A percentile compares a stretch with the other conserved stretches of the same genome.
Evolutionary conservation across 495 filamentous ascomycete species (phyloP).

Genomic region (Aspergillus homomorphus): DNA sequence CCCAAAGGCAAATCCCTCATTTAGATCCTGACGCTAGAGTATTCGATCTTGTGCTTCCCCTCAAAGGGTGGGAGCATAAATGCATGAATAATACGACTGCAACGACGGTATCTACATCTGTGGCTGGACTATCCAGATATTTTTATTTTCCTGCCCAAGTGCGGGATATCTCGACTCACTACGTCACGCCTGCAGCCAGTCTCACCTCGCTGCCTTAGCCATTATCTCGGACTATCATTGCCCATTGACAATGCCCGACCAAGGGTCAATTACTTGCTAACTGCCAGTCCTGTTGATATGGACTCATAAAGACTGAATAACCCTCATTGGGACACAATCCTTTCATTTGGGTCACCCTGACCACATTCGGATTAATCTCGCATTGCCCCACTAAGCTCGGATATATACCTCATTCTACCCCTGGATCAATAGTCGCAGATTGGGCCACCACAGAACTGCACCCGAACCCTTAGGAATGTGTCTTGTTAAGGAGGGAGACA

Average conservation of each 20-base stretch:
- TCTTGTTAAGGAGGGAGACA: neutral
- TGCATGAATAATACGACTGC: no score
- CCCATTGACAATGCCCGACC: neutral
- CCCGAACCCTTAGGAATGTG: neutral
- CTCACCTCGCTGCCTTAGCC: neutral
- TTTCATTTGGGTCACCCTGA: neutral
- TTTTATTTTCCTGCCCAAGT: neutral
- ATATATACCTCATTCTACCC: neutral
- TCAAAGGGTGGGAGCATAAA: no score
- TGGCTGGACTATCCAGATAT: neutral
- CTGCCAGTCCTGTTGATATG: neutral
- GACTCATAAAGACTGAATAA: no score
- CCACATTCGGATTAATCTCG: neutral
- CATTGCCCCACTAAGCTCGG: neutral
- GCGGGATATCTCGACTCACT: neutral
- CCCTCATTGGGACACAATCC: neutral
- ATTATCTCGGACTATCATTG: neutral
- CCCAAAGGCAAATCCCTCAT: neutral
- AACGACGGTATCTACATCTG: neutral
- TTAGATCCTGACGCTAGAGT: neutral
- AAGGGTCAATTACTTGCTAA: neutral
- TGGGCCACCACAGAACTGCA: neutral
- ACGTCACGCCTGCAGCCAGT: neutral
- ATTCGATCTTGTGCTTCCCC: neutral
- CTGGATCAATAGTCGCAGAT: neutral